Conservation (phyloP, 75 land plant genomes). For the Sequoia sempervirens region DNA sequence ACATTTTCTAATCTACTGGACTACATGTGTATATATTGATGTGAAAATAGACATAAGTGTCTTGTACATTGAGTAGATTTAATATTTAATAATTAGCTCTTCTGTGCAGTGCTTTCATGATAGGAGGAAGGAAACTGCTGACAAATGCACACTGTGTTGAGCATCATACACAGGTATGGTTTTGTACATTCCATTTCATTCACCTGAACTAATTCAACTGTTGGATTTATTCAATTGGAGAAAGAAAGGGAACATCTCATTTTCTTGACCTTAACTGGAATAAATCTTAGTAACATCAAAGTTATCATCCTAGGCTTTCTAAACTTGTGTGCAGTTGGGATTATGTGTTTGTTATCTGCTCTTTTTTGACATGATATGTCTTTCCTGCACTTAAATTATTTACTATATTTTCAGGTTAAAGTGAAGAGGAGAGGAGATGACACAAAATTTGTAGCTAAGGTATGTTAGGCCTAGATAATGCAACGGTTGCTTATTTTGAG, state of each 20-base stretch:
- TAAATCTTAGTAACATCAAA: not conserved
- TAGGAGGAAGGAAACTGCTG: slow-evolving; percentile 71
- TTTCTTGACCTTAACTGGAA: not conserved
- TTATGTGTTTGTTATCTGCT: not conserved
- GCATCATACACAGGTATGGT: slow-evolving; percentile 82
- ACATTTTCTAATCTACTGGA: not conserved
- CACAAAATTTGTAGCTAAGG: slow-evolving; percentile 86
- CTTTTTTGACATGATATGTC: not conserved
- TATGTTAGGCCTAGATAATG: slow-evolving; percentile 17
- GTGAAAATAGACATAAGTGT: not conserved
- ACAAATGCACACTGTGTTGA: slow-evolving; percentile 99
- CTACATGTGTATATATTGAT: not conserved
- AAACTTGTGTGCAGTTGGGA: not conserved
- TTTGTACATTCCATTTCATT: not conserved
- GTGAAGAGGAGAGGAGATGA: slow-evolving; percentile 91
- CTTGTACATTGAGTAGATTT: not conserved
- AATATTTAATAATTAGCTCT: not conserved
- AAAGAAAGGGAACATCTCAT: not conserved
- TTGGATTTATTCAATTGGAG: not conserved
- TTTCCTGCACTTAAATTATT: slow-evolving; percentile 5
- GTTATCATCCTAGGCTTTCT: slow-evolving; percentile 2
- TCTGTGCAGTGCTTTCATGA: slow-evolving; percentile 88
- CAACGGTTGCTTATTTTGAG: not conserved
- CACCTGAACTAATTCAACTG: not conserved
- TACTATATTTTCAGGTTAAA: slow-evolving; percentile 36